A percentile compares a stretch with the other conserved stretches of the same genome.
phyloP scores from a whole-genome alignment of 2,329 filamentous ascomycete genomes.

The Aaosphaeria arxii region DNA sequence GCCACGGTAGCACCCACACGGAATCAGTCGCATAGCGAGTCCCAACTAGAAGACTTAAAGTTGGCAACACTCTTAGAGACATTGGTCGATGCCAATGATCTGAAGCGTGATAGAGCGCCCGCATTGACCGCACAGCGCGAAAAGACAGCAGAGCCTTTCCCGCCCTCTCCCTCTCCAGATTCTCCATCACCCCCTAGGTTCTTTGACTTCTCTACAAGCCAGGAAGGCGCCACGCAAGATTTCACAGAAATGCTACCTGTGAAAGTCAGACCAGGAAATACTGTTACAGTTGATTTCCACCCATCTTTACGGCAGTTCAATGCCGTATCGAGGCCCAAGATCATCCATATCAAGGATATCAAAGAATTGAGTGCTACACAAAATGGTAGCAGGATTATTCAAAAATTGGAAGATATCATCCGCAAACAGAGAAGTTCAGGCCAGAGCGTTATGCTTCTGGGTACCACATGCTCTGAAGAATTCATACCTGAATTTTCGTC shows the following conservation, averaged over 20 bases:
- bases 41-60: slow-evolving; percentile 37
- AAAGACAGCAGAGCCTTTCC: not conserved
- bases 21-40: slow-evolving; percentile 22
- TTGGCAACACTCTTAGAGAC: slow-evolving; percentile 30
- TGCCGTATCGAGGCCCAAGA: slow-evolving; percentile 49
- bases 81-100: slow-evolving; percentile 28
- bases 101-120: slow-evolving; percentile 20
- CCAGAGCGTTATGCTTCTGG: slow-evolving; percentile 71
- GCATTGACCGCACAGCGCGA: not conserved
- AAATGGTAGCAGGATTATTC: slow-evolving; percentile 67
- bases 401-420: slow-evolving; percentile 67
- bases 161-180: not conserved
- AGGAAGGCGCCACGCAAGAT: slow-evolving; percentile 16
- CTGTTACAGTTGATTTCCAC: slow-evolving; percentile 16
- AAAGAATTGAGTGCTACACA: slow-evolving; percentile 69
- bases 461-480: slow-evolving; percentile 64
- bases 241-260: slow-evolving; percentile 21
- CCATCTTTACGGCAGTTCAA: slow-evolving; percentile 11
- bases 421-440: slow-evolving; percentile 70
- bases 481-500: slow-evolving; percentile 42
- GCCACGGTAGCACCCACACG: slow-evolving; percentile 1
- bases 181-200: slow-evolving; percentile 13
- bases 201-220: slow-evolving; percentile 26
- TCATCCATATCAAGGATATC: slow-evolving; percentile 79
- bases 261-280: slow-evolving; percentile 10